phyloP scores from a whole-genome alignment of 2,329 filamentous ascomycete species.

The Aschersonia sp. region DNA sequence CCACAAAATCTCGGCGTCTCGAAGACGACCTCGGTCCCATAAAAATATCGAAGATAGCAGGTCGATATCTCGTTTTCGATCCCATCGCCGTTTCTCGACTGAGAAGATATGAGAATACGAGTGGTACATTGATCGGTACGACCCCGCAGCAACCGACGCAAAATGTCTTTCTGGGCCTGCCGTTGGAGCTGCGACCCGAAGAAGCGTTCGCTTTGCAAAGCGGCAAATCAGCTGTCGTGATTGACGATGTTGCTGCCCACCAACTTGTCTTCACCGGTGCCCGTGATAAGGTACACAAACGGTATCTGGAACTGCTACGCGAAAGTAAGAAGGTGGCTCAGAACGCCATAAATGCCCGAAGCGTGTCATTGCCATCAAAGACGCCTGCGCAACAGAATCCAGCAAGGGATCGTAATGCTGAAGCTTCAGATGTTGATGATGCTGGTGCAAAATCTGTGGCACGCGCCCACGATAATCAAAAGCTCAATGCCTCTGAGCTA shows the following conservation, averaged over 20 bases:
- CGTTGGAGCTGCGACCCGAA: conserved; percentile 80
- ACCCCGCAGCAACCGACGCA: conserved; percentile 89
- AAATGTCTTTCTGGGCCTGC: conserved; percentile 83
- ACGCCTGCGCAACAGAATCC: too few relatives aligned
- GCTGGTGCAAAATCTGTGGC: neutral
- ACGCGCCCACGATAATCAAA: neutral
- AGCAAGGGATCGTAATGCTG: too few relatives aligned
- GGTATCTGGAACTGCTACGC: conserved; percentile 47
- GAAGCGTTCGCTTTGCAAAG: conserved; percentile 74
- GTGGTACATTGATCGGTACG: conserved; percentile 73
- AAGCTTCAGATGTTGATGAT: too few relatives aligned
- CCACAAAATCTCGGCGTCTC: neutral
- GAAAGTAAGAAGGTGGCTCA: conserved; percentile 20
- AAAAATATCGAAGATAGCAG: conserved; percentile 67
- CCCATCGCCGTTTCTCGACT: conserved; percentile 64
- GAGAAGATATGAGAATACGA: conserved; percentile 69
- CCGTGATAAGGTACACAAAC: conserved; percentile 38
- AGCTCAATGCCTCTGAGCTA: neutral
- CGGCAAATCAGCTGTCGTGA: conserved; percentile 60
- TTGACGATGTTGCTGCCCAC: conserved; percentile 67
- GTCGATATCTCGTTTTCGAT: conserved; percentile 82
- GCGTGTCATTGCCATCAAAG: neutral
- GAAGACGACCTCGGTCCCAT: conserved; percentile 29
- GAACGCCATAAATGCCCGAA: neutral
- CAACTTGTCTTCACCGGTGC: conserved; percentile 45